phyloP scores from a whole-genome alignment of 1,139 yeast species.

The Sporopachydermia cereana region DNA sequence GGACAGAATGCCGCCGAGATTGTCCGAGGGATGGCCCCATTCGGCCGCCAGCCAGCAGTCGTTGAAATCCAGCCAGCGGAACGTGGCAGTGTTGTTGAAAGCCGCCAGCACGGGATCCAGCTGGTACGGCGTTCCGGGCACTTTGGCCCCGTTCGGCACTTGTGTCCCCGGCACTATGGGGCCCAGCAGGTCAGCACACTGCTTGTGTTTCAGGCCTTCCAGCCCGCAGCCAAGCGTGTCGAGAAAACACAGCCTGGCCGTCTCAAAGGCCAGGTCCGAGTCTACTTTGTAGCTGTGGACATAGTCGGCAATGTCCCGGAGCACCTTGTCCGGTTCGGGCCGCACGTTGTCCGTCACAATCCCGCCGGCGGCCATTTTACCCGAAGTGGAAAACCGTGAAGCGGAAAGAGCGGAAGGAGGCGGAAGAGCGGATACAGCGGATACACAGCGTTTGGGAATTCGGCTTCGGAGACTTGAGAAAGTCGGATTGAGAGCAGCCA shows the following conservation, averaged over 20 bases:
- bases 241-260: slow-evolving; percentile 41
- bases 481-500: too few relatives aligned
- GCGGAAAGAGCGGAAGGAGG: too few relatives aligned
- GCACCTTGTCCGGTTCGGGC: slow-evolving; percentile 38
- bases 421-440: too few relatives aligned
- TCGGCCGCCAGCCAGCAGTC: slow-evolving; percentile 58
- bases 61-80: slow-evolving; percentile 49
- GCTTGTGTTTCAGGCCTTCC: slow-evolving; percentile 44
- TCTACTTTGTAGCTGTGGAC: slow-evolving; percentile 36
- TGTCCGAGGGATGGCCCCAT: slow-evolving; percentile 57
- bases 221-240: slow-evolving; percentile 51
- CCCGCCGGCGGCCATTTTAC: too few relatives aligned
- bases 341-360: slow-evolving; percentile 32
- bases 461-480: too few relatives aligned
- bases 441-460: too few relatives aligned
- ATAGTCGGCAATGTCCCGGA: slow-evolving; percentile 38
- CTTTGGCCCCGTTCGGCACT: slow-evolving; percentile 42
- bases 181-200: slow-evolving; percentile 36
- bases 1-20: slow-evolving; percentile 45
- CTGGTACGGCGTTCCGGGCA: slow-evolving; percentile 38
- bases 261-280: slow-evolving; percentile 36
- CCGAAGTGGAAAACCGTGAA: too few relatives aligned
- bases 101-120: slow-evolving; percentile 49
- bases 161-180: slow-evolving; percentile 45
- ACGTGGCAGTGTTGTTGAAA: slow-evolving; percentile 42